These are phyloP conservation scores for Macrolepiota albuminosa DNA, from an alignment of 768 basidiomycete genomes.

Conservation along the genomic window DNA sequence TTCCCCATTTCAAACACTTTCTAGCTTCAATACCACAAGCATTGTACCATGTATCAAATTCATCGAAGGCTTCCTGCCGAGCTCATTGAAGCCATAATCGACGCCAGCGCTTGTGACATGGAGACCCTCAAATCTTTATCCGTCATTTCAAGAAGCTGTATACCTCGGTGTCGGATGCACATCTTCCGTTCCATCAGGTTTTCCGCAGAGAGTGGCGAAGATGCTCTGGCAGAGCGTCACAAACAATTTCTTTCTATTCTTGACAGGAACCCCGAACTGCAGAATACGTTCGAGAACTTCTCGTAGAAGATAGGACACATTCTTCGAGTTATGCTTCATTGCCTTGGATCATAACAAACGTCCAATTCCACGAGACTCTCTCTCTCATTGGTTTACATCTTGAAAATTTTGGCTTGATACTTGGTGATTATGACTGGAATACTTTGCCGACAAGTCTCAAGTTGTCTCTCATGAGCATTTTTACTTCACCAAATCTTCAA, in stretches of 20 bases:
- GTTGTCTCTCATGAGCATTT: conserved; percentile 2
- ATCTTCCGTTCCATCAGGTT: neutral
- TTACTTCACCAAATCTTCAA: neutral
- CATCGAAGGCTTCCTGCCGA: too few relatives aligned
- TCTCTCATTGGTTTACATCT: too few relatives aligned
- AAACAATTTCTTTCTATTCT: neutral
- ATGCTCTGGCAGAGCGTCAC: neutral
- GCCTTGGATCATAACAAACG: conserved; percentile 5
- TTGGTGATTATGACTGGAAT: neutral
- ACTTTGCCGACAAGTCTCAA: conserved; percentile 2
- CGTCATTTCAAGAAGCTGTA: too few relatives aligned
- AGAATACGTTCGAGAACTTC: neutral
- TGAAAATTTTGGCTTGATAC: neutral
- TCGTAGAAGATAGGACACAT: neutral
- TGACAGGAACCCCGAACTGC: neutral
- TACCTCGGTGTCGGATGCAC: too few relatives aligned
- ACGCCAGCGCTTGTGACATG: too few relatives aligned
- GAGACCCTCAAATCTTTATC: too few relatives aligned
- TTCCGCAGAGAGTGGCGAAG: neutral
- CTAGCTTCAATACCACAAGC: too few relatives aligned
- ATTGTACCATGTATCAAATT: too few relatives aligned
- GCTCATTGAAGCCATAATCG: too few relatives aligned
- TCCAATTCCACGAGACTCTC: neutral
- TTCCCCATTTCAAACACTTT: neutral
- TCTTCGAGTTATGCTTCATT: neutral